Evolutionary conservation across 306 rosid genomes (phyloP).

Genomic region (Malus domestica): ASM211411v1 NC_041801.1:146501-147000

Average conservation of each 20-base stretch:
- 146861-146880: slow-evolving; percentile 77
- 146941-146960: slow-evolving; percentile 12
- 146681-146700: not conserved
- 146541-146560: not conserved
- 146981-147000: not conserved
- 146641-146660: not conserved
- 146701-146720: not conserved
- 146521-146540: not conserved
- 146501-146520: not conserved
- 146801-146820: too few relatives aligned
- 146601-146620: not conserved
- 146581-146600: too few relatives aligned
- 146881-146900: slow-evolving; percentile 94
- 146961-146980: not conserved
- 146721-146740: not conserved
- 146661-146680: not conserved
- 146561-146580: too few relatives aligned
- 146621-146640: not conserved
- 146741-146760: not conserved
- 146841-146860: not conserved
- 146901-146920: slow-evolving; percentile 84
- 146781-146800: too few relatives aligned
- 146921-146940: slow-evolving; percentile 90
- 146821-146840: too few relatives aligned
- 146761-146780: too few relatives aligned